Evolutionary conservation across 495 filamentous ascomycete species (phyloP), one percentile per base, ranked within the genome.

Genomic region (Articulospora tetracladia): DNA sequence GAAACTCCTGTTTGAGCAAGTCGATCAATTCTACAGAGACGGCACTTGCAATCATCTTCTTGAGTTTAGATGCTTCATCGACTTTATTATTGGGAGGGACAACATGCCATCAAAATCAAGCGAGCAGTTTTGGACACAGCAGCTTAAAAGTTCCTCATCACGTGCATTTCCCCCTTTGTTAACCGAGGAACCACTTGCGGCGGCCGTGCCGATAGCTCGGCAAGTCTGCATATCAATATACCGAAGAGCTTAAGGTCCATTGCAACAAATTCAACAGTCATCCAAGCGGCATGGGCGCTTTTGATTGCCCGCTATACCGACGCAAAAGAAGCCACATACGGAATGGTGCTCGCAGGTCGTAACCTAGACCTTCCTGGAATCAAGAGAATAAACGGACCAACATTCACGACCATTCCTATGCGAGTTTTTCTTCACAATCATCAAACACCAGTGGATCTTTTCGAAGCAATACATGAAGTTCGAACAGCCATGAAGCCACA

Each of bases 291-390:
- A 20, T 48, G 44, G 49, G 12, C 49, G 49, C 49, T 52, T 25
- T 22, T 52, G 13, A 12, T 52, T 25, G 20, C 49, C 8, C 3
- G 22, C 3, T 25, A 52, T 27, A 25, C 49, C 12, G 8, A 27
- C 12, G 8, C 49, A 28, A 10, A 23, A 4, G 49, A 52, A 12
- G 49, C 25, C 15, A 25, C 22, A 4, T 52, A 25, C 28, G 76
- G 53, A 41, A 44, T 24, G 20, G 26, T 27, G n/a, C 53, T 56
- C 22, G 20, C 53, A 22, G 53, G 53, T 17, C 28, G 53, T 1
- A 53, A 53, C 22, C 15, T 17, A 28, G 30, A 17, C 12, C 11
- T 41, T 19, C 12, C 28, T 41, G 53, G 34, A 6, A 22, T 56
- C 24, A 17, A 39, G 41, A 44, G 24, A 15, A 56, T 56, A 25